Evolutionary conservation across 352 stramenopile genomes (phyloP).

Genomic region (Phytophthora pini): DNA sequence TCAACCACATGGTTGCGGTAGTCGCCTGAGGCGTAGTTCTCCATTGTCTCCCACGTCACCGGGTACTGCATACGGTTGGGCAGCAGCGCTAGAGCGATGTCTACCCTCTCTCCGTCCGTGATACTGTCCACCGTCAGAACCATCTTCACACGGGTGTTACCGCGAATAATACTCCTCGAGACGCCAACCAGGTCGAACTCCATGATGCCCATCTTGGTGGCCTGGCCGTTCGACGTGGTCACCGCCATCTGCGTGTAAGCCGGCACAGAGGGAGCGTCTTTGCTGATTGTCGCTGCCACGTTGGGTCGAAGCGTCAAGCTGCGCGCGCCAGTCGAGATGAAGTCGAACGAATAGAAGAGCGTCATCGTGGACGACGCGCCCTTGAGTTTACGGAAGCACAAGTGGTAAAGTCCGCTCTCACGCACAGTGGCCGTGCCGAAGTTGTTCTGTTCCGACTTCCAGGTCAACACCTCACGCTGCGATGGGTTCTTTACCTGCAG

Average conservation of each 20-base stretch:
- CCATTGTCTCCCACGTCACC: constrained; percentile 68
- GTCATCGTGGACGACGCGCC: constrained; percentile 60
- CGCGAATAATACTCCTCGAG: constrained; percentile 65
- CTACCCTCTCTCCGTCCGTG: constrained; percentile 45
- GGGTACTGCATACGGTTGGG: constrained; percentile 59
- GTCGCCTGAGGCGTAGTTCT: constrained; percentile 37
- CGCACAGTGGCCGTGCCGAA: constrained; percentile 60
- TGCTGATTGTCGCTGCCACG: constrained; percentile 65
- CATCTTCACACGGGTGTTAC: constrained; percentile 75
- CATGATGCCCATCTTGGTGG: constrained; percentile 67
- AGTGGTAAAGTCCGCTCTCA: constrained; percentile 78
- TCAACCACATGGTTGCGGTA: constrained; percentile 67
- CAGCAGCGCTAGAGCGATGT: constrained; percentile 58
- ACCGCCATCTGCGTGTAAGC: constrained; percentile 69
- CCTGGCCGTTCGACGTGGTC: constrained; percentile 45
- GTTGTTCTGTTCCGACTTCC: constrained; percentile 71
- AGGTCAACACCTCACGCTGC: constrained; percentile 51
- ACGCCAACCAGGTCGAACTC: constrained; percentile 75
- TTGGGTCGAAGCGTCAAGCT: constrained; percentile 69
- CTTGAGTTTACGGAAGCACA: constrained; percentile 78
- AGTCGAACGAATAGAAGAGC: constrained; percentile 86
- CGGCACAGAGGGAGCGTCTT: constrained; percentile 46
- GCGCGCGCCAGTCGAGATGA: constrained; percentile 63
- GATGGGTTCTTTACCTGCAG: constrained; percentile 63
- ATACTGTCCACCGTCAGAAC: constrained; percentile 74